phyloP scores from a whole-genome alignment of 2,329 filamentous ascomycete species.

The Cladophialophora bantiana region DNA sequence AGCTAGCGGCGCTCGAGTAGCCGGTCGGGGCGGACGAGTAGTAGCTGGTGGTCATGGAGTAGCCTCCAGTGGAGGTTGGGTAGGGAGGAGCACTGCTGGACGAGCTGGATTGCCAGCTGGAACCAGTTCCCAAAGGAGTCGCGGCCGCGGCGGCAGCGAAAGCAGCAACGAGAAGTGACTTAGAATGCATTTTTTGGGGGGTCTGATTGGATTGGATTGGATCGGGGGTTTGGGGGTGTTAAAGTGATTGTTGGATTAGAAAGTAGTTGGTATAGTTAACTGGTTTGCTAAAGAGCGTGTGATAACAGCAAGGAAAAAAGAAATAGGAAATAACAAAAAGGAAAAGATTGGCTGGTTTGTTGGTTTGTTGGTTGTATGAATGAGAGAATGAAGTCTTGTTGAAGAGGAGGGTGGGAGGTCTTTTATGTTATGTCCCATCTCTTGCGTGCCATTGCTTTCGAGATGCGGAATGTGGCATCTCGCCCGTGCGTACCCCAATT shows the following conservation, averaged over 20 bases:
- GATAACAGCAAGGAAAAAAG: slow-evolving; percentile 33
- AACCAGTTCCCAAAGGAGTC: slow-evolving; percentile 27
- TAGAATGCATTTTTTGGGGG: slow-evolving; percentile 37
- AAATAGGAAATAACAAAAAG: slow-evolving; percentile 25
- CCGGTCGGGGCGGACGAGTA: background rate
- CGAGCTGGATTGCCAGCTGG: slow-evolving; percentile 10
- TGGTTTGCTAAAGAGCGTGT: slow-evolving; percentile 35
- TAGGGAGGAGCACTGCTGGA: slow-evolving; percentile 5
- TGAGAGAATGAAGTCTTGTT: slow-evolving; percentile 20
- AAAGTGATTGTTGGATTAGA: background rate
- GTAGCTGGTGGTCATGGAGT: slow-evolving; percentile 26
- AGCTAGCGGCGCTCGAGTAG: slow-evolving; percentile 5
- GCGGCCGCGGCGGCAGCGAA: slow-evolving; percentile 33
- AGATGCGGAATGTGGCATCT: background rate
- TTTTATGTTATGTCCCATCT: slow-evolving; percentile 21
- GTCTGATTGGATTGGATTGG: slow-evolving; percentile 13
- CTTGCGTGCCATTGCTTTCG: background rate
- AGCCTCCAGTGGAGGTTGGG: slow-evolving; percentile 11
- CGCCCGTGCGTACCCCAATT: background rate
- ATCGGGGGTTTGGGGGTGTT: background rate
- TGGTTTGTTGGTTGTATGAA: slow-evolving; percentile 30
- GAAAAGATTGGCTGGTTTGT: slow-evolving; percentile 28
- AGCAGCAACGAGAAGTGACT: slow-evolving; percentile 34
- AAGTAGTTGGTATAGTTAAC: slow-evolving; percentile 10
- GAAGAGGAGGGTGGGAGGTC: slow-evolving; percentile 1